Evolutionary conservation across 2,329 filamentous ascomycete species (phyloP), one percentile per base, ranked within the genome.

Genomic region (Cryphonectria parasitica): DNA sequence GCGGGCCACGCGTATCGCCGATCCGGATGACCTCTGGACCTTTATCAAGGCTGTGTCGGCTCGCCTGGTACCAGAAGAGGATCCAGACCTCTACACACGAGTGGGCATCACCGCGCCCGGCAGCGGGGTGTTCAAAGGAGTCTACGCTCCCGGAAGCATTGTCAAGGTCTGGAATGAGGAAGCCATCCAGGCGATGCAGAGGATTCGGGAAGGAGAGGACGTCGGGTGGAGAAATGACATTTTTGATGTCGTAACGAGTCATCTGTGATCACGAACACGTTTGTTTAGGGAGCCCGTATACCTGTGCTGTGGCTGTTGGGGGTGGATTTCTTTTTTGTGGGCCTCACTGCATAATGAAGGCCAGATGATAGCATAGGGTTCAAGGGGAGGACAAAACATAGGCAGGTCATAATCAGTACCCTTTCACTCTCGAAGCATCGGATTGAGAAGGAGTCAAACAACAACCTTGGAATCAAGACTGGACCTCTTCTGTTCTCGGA

Each of bases 151-250:
- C 0, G 95, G 94, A 0, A 97, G 94, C 79, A 83, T 98, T 36
- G 92, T 96, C 66, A 94, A 92, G 81, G 80, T 97, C n/a, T 97
- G 94, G 93, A 89, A 95, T 74, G 91, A 94, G 74, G 92, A 97
- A 81, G 94, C 89, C 0, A 81, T 84, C 31, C 84, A 86, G 72
- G 94, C 93, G 0, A 86, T 85, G 28, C 92, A 97, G 79, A 86
- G 89, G 56, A 88, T 97, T 52, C 89, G 95, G 74, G 92, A 95
- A 74, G 90, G 90, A 77, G 88, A 90, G 69, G 83, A 83, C 63
- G 89, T 87, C 22, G 92, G 92, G 0, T 97, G 94, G 94, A 87
- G 92, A 75, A 97, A 97, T 79, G 90, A 89, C 62, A 90, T 97
- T n/a, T 97, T 97, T 76, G 85, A 89, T 73, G 79, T 85, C 15